Evolutionary conservation across 345 rosid species (phyloP).

Genomic region (Arabis hirsuta): DNA sequence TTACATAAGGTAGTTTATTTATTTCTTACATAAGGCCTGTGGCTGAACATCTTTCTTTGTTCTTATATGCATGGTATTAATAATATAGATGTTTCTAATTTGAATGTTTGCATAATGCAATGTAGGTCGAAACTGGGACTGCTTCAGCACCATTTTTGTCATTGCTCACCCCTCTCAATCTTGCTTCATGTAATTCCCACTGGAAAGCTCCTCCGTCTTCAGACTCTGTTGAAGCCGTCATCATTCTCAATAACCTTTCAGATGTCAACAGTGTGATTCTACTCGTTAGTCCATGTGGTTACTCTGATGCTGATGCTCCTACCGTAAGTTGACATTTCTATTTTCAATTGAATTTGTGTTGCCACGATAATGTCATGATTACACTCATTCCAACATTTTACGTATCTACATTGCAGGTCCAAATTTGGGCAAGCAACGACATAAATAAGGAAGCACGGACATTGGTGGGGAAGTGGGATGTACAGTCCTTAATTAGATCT

Average conservation of each 20-base stretch:
- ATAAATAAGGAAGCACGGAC: conserved; percentile 84
- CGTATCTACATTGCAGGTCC: conserved; percentile 57
- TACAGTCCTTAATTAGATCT: conserved; percentile 67
- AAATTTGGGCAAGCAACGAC: conserved; percentile 93
- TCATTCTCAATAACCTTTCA: conserved; percentile 69
- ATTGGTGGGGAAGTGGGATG: conserved; percentile 91
- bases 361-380: conserved; percentile 16
- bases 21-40: conserved; percentile 4
- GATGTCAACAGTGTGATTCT: conserved; percentile 83
- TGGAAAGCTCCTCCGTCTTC: conserved; percentile 89
- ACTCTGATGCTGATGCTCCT: conserved; percentile 83
- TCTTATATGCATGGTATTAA: too few species aligned
- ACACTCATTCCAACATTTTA: conserved; percentile 19
- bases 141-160: conserved; percentile 85
- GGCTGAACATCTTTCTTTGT: background rate
- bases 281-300: conserved; percentile 93
- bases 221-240: conserved; percentile 64
- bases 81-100: too few species aligned
- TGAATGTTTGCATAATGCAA: conserved; percentile 27
- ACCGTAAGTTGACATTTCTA: conserved; percentile 52
- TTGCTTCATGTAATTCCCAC: conserved; percentile 59
- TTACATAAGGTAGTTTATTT: conserved; percentile 65
- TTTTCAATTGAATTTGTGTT: conserved; percentile 21
- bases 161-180: conserved; percentile 70
- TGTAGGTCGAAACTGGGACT: conserved; percentile 84